These are phyloP conservation scores for Pochonia chlamydosporia DNA, from an alignment of 2,329 filamentous ascomycete genomes.

Conservation along the genomic window DNA sequence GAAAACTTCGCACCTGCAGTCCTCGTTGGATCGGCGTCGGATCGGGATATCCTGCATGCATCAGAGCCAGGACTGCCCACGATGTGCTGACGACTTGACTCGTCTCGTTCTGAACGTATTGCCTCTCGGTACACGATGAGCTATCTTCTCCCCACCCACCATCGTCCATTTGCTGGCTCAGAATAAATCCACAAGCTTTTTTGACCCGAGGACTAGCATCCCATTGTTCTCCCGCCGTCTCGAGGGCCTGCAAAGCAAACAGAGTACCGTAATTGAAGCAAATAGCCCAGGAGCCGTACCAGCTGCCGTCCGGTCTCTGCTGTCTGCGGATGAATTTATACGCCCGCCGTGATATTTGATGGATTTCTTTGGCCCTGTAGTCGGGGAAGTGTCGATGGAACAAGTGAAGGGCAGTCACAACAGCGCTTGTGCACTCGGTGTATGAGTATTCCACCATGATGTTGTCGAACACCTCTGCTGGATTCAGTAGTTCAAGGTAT, in stretches of 20 bases:
- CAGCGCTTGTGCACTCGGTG: slow-evolving; percentile 63
- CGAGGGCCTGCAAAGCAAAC: slow-evolving; percentile 87
- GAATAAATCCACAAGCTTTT: slow-evolving; percentile 60
- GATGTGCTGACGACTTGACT: slow-evolving; percentile 77
- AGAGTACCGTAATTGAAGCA: slow-evolving; percentile 96
- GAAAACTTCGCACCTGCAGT: too few species aligned
- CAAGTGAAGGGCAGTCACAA: slow-evolving; percentile 76
- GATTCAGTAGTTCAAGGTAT: not conserved
- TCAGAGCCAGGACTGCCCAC: slow-evolving; percentile 76
- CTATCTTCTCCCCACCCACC: slow-evolving; percentile 94
- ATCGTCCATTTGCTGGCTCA: slow-evolving; percentile 79
- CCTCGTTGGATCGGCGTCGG: slow-evolving; percentile 65
- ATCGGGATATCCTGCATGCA: slow-evolving; percentile 77
- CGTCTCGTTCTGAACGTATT: too few species aligned
- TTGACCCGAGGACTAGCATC: slow-evolving; percentile 51
- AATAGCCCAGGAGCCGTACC: slow-evolving; percentile 97
- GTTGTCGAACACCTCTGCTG: too few species aligned
- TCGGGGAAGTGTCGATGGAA: slow-evolving; percentile 76
- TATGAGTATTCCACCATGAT: not conserved
- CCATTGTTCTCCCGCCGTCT: slow-evolving; percentile 75
- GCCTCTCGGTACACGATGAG: too few species aligned
- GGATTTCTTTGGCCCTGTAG: slow-evolving; percentile 72
- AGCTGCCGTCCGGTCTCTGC: slow-evolving; percentile 80
- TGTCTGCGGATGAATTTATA: too few species aligned
- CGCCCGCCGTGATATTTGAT: too few species aligned